These are phyloP conservation scores for Malus hybrid DNA, from an alignment of 331 rosid genomes.

Conservation along the genomic window DNA sequence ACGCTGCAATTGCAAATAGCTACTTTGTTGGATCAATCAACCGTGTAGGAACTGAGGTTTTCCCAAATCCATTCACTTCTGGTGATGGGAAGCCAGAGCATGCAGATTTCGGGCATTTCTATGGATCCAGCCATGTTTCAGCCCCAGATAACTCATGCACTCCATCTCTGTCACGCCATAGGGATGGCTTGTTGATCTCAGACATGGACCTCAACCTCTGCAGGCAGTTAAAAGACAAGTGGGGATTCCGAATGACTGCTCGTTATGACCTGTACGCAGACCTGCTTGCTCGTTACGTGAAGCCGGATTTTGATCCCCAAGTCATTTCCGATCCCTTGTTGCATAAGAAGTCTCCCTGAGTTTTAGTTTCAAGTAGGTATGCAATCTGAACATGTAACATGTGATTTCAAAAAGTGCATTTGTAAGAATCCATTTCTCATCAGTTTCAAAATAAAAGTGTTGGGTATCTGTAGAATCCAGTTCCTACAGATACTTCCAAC, in stretches of 20 bases:
- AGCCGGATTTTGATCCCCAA: constrained; percentile 83
- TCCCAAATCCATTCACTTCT: constrained; percentile 81
- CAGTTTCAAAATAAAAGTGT: neutral
- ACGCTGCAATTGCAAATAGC: constrained; percentile 88
- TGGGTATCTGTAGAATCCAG: neutral
- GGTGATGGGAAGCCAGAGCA: constrained; percentile 87
- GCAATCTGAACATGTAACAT: neutral
- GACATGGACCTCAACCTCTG: constrained; percentile 96
- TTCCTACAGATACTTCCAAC: neutral
- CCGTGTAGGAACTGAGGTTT: constrained; percentile 83
- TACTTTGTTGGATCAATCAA: constrained; percentile 85
- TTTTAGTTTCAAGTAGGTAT: neutral
- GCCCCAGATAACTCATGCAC: constrained; percentile 94
- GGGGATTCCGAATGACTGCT: constrained; percentile 92
- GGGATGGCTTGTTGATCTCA: constrained; percentile 69
- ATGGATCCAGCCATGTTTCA: constrained; percentile 82
- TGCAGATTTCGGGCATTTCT: constrained; percentile 79
- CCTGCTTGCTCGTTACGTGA: constrained; percentile 44
- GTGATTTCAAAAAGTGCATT: neutral
- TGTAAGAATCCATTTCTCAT: neutral
- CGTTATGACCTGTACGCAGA: constrained; percentile 69
- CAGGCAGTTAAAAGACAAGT: constrained; percentile 80
- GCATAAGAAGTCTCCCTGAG: constrained; percentile 34
- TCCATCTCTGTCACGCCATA: constrained; percentile 64
- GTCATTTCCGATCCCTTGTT: constrained; percentile 68